These are phyloP conservation scores for Cordyceps tenuipes DNA, from an alignment of 2,329 filamentous ascomycete species.

Conservation along the genomic window DNA sequence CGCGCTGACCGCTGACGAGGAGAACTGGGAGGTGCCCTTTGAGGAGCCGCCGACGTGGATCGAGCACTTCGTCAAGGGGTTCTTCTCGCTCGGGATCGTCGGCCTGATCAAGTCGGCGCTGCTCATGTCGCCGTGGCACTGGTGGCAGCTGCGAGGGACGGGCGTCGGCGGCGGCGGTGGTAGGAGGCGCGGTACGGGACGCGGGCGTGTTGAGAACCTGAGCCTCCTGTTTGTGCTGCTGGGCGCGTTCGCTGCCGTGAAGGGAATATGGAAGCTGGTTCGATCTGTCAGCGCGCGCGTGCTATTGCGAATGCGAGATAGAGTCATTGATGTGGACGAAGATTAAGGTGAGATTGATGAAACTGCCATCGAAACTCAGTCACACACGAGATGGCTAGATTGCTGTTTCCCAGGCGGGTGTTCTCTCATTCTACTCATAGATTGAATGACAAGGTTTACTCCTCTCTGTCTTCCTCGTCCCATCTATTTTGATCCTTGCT, in stretches of 20 bases:
- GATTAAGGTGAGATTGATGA: conserved; percentile 40
- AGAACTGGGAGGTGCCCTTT: conserved; percentile 28
- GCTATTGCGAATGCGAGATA: conserved; percentile 70
- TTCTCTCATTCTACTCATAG: background rate
- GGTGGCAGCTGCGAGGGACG: conserved; percentile 57
- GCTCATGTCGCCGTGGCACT: conserved; percentile 65
- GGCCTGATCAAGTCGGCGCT: conserved; percentile 77
- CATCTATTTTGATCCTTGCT: background rate
- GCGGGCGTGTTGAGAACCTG: conserved; percentile 69
- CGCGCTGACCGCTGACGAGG: conserved; percentile 36
- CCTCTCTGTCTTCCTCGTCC: background rate
- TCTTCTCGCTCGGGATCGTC: conserved; percentile 80
- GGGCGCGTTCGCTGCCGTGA: conserved; percentile 72
- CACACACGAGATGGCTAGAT: background rate
- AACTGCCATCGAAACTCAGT: background rate
- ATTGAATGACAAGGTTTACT: conserved; percentile 8
- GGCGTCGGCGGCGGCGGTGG: conserved; percentile 41
- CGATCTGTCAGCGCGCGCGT: conserved; percentile 61
- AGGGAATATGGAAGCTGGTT: conserved; percentile 78
- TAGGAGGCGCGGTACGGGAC: conserved; percentile 54
- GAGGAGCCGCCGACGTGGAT: conserved; percentile 56
- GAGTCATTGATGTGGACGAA: conserved; percentile 69
- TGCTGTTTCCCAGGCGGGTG: background rate
- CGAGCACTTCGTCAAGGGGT: conserved; percentile 80
- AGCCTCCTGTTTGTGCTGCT: conserved; percentile 73